Percentiles rank a stretch among this genome's conserved stretches.
Evolutionary conservation across 352 stramenopile genomes (phyloP).

Genomic region (Peronospora belbahrii): DNA sequence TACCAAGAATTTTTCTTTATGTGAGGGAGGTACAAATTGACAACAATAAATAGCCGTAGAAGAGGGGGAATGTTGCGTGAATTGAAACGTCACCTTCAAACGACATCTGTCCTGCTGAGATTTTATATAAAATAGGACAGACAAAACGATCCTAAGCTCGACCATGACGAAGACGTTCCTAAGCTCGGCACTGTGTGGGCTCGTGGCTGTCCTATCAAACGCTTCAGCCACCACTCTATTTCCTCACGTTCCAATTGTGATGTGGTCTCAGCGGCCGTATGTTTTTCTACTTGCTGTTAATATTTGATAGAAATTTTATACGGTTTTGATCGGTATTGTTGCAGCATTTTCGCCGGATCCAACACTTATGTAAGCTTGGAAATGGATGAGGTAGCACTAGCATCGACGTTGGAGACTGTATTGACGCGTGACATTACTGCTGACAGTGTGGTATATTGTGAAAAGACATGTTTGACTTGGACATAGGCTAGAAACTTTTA

Average conservation of each 20-base stretch:
- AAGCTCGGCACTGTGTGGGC: conserved; percentile 19
- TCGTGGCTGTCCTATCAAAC: conserved; percentile 9
- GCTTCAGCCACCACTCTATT: conserved; percentile 23
- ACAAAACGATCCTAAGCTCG: conserved; percentile 1
- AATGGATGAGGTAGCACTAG: conserved; percentile 36
- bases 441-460: conserved; percentile 32
- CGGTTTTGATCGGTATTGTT: background rate
- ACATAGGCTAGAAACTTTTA: background rate
- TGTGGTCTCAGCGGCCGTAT: conserved; percentile 64
- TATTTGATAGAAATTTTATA: background rate
- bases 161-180: conserved; percentile 27
- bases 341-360: conserved; percentile 37
- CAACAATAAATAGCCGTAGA: conserved; percentile 6
- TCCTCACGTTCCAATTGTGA: conserved; percentile 47
- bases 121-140: conserved; percentile 6
- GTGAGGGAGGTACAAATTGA: conserved; percentile 27
- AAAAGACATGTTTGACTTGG: background rate
- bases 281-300: conserved; percentile 16
- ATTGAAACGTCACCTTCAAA: conserved; percentile 1
- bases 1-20: conserved; percentile 19
- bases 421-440: conserved; percentile 20
- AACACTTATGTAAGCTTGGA: conserved; percentile 42
- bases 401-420: conserved; percentile 22
- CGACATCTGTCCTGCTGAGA: too few species aligned
- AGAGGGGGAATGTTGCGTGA: conserved; percentile 3